These are phyloP conservation scores for Acarospora socialis DNA, from an alignment of 2,329 filamentous ascomycete genomes.

Conservation along the genomic window DNA sequence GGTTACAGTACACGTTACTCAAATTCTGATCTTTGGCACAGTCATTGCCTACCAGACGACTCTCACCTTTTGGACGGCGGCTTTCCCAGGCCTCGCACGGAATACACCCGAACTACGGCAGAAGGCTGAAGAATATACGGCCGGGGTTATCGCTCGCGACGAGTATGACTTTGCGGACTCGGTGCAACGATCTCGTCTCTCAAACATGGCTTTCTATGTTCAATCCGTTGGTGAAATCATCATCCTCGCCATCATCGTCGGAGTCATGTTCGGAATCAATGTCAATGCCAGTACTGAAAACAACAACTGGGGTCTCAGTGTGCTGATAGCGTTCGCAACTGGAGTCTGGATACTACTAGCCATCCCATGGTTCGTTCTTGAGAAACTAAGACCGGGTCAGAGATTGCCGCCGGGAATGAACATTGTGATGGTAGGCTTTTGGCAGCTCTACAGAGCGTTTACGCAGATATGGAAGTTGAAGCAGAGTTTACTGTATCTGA, in stretches of 20 bases:
- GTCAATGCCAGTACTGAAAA: slow-evolving; percentile 44
- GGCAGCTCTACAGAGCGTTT: slow-evolving; percentile 45
- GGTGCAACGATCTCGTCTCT: slow-evolving; percentile 48
- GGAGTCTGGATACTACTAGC: slow-evolving; percentile 50
- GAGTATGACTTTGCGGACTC: slow-evolving; percentile 49
- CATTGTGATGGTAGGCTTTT: slow-evolving; percentile 44
- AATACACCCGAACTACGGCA: slow-evolving; percentile 38
- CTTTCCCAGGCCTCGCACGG: slow-evolving; percentile 43
- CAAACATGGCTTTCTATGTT: slow-evolving; percentile 50
- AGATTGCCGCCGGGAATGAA: slow-evolving; percentile 31
- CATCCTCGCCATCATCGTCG: slow-evolving; percentile 50
- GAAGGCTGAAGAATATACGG: slow-evolving; percentile 35
- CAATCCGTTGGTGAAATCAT: slow-evolving; percentile 48
- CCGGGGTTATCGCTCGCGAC: slow-evolving; percentile 39
- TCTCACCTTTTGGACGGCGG: slow-evolving; percentile 55
- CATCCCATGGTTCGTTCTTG: slow-evolving; percentile 52
- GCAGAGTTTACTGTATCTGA: slow-evolving; percentile 51
- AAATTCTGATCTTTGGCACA: not conserved
- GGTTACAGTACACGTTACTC: too few species aligned
- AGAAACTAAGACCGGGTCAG: slow-evolving; percentile 49
- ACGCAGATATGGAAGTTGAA: slow-evolving; percentile 49
- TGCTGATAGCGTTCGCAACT: slow-evolving; percentile 50
- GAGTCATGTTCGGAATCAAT: slow-evolving; percentile 45
- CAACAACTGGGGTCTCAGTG: slow-evolving; percentile 53
- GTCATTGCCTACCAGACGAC: slow-evolving; percentile 53